These are phyloP conservation scores for Ascoidea asiatica DNA, from an alignment of 805 yeast genomes.

Conservation along the genomic window DNA sequence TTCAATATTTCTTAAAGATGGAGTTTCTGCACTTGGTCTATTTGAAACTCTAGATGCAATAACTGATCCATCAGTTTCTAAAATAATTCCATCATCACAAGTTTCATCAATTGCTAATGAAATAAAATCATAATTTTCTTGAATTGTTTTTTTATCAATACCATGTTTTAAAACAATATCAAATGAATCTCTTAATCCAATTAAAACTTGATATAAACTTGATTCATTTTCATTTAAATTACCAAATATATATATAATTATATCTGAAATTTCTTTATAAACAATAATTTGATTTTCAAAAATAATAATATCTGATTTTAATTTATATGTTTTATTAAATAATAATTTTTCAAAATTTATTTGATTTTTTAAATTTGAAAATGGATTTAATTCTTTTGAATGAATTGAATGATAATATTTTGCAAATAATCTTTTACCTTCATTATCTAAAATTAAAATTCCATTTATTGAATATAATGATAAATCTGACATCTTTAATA, in stretches of 20 bases:
- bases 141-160: conserved; percentile 65
- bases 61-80: conserved; percentile 79
- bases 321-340: conserved; percentile 65
- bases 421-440: conserved; percentile 69
- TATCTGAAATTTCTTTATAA: conserved; percentile 78
- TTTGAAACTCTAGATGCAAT: conserved; percentile 87
- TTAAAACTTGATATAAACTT: conserved; percentile 58
- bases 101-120: conserved; percentile 83
- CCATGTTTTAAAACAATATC: conserved; percentile 58
- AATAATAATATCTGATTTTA: conserved; percentile 66
- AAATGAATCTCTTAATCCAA: conserved; percentile 70
- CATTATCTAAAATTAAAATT: conserved; percentile 64
- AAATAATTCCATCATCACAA: conserved; percentile 83
- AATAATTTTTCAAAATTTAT: conserved; percentile 61
- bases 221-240: conserved; percentile 76
- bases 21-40: conserved; percentile 59
- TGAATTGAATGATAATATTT: conserved; percentile 73
- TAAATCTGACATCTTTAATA: conserved; percentile 30
- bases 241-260: conserved; percentile 58
- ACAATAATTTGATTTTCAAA: conserved; percentile 70
- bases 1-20: conserved; percentile 45
- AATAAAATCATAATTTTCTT: conserved; percentile 77
- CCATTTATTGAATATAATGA: conserved; percentile 79
- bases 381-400: conserved; percentile 18
- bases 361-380: conserved; percentile 46